Evolutionary conservation across 164 flowering plant species (phyloP), one percentile per base, ranked within the genome.

Genomic region (Hamamelis virginiana): DNA sequence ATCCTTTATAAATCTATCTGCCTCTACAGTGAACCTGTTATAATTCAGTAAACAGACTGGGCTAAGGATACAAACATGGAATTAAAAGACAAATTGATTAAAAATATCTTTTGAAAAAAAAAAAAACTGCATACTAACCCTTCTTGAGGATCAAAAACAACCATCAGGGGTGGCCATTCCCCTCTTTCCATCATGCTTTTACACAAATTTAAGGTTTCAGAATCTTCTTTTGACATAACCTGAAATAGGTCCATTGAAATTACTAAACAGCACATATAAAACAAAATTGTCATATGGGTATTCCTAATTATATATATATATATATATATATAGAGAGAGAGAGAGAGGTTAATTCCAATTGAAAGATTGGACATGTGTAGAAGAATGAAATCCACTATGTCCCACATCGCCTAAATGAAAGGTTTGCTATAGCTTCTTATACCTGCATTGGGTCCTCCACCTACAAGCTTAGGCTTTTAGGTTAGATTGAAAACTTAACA

Each of bases 151-250:
- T 92, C 97, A 77, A 80, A 89, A 56, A 87, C 88, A 71, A 96
- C 99, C 85, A 89, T 72, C 0, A 92, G 84, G 5, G 97, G 99
- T 16, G 96, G 99, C 74, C 97, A 95, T 79, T 92, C 90, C 50
- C 97, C 99, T 80, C 83, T 80, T 65, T 78, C 80, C 86, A 87
- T 86, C 99, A 95, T 92, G 45, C 48, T 78, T 74, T 89, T 91
- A 89, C 97, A 92, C 71, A 78, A 65, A 9, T 77, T 77, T 38
- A 95, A 80, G 47, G 97, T 84, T 45, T 89, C 96, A 25, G 70
- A 51, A 47, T 92, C 96, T 73, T 95, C 94, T 73, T 80, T 90
- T 22, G 87, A 74, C 66, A 91, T 56, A 44, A 87, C 84, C 97
- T 91, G 85, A 46, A 65, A 58, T 4, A 67, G 22, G 16, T 47